These are phyloP conservation scores for Knoxdaviesia proteae DNA, from an alignment of 2,329 filamentous ascomycete genomes.

Conservation along the genomic window DNA sequence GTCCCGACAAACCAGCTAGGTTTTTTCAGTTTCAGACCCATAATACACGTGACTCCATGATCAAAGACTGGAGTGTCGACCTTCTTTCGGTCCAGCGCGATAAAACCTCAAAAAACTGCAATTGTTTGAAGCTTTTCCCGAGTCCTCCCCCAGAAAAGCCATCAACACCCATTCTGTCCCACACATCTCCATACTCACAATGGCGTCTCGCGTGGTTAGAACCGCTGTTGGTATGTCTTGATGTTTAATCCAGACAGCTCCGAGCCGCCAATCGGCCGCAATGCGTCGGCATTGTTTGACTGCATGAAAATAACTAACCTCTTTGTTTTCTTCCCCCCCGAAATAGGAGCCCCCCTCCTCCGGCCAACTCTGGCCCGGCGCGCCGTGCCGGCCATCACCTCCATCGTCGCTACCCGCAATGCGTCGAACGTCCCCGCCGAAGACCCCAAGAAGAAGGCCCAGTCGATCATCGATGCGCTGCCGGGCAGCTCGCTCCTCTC, in stretches of 20 bases:
- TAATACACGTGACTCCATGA: no score
- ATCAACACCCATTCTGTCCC: slow-evolving; percentile 18
- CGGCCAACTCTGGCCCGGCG: slow-evolving; percentile 62
- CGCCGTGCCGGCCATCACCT: slow-evolving; percentile 52
- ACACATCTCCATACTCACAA: slow-evolving; percentile 42
- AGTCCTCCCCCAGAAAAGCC: slow-evolving; percentile 12
- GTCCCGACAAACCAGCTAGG: no score
- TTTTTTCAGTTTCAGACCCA: no score
- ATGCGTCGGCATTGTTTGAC: no score
- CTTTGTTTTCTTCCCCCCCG: slow-evolving; percentile 2
- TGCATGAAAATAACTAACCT: slow-evolving; percentile 2
- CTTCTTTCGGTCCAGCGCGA: slow-evolving; percentile 12
- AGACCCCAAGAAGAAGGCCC: slow-evolving; percentile 91
- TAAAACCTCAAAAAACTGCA: slow-evolving; percentile 25
- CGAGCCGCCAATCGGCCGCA: no score
- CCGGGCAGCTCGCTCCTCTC: slow-evolving; percentile 82
- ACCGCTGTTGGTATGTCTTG: slow-evolving; percentile 68
- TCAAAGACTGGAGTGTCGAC: no score
- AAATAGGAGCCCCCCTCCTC: slow-evolving; percentile 68
- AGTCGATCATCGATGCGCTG: slow-evolving; percentile 81
- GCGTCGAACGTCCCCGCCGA: slow-evolving; percentile 61
- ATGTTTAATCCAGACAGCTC: no score
- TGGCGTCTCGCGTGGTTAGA: slow-evolving; percentile 95
- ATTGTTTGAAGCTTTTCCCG: slow-evolving; percentile 2
- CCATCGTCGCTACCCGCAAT: slow-evolving; percentile 38